A percentile compares a stretch with the other conserved stretches of the same genome.
phyloP scores from a whole-genome alignment of 768 basidiomycete species.

The Naganishia onofrii region DNA sequence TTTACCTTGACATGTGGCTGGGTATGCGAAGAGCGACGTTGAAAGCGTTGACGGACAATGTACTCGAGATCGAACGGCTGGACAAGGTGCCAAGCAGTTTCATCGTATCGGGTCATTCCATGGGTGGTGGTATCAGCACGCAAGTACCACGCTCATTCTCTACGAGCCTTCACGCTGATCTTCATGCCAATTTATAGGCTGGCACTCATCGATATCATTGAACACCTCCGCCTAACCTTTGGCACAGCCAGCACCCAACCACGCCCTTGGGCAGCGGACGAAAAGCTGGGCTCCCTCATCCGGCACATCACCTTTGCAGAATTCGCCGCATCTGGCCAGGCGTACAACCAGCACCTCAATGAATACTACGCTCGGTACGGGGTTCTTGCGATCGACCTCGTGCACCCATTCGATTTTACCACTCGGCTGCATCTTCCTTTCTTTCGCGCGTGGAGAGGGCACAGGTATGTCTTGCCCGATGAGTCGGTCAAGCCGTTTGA shows the following conservation, averaged over 20 bases:
- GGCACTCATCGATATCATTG: no score
- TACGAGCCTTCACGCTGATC: no score
- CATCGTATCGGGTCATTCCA: no score
- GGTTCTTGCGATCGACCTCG: no score
- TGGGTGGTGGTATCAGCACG: no score
- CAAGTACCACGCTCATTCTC: no score
- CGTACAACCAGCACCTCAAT: constrained; percentile 7
- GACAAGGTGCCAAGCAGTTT: no score
- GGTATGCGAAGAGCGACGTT: constrained; percentile 5
- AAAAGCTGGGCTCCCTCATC: not conserved
- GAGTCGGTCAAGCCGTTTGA: not conserved
- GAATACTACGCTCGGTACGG: not conserved
- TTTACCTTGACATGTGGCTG: constrained; percentile 24
- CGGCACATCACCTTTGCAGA: constrained; percentile 19
- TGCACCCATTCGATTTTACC: no score
- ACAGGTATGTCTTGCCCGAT: not conserved
- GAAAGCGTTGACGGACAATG: not conserved
- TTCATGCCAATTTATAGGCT: no score
- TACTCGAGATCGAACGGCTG: not conserved
- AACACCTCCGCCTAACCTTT: no score
- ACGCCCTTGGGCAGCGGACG: constrained; percentile 3
- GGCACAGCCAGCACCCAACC: not conserved
- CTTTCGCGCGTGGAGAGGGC: no score
- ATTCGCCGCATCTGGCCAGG: not conserved
- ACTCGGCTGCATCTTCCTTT: no score